Conservation (phyloP, 768 basidiomycete species). For the Tricholoma bakamatsutake region DNA sequence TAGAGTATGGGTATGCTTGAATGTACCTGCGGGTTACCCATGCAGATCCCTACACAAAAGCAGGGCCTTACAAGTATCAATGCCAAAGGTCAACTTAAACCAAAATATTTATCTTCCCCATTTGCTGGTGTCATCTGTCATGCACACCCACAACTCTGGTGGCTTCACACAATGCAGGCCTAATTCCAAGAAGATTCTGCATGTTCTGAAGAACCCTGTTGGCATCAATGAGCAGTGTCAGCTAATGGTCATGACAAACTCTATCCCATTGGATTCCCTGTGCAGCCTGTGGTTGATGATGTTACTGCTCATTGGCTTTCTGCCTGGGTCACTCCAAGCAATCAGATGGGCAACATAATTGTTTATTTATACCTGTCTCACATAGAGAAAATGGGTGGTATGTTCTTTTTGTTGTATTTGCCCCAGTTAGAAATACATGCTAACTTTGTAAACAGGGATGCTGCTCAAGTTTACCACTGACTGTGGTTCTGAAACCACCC, state of each 20-base stretch:
- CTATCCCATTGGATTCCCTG: conserved; percentile 23
- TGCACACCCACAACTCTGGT: conserved; percentile 4
- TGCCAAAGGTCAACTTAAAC: conserved; percentile 11
- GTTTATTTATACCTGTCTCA: conserved; percentile 20
- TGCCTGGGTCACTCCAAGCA: conserved; percentile 23
- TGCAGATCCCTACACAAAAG: too few species aligned
- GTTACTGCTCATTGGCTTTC: conserved; percentile 13
- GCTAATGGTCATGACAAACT: conserved; percentile 32
- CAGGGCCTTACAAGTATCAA: conserved; percentile 15
- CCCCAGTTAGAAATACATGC: neutral
- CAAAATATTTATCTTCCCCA: conserved; percentile 10
- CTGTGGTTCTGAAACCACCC: too few species aligned
- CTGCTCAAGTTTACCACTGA: conserved; percentile 14
- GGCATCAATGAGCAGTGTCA: conserved; percentile 24
- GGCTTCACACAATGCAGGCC: conserved; percentile 3
- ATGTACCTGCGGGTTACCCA: too few species aligned
- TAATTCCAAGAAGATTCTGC: neutral
- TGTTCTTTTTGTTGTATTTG: conserved; percentile 1
- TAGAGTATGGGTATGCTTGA: too few species aligned
- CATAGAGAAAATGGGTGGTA: conserved; percentile 16
- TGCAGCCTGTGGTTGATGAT: conserved; percentile 24
- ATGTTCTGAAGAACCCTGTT: conserved; percentile 12
- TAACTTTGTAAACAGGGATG: conserved; percentile 8
- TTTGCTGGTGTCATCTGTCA: conserved; percentile 4
- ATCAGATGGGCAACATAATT: conserved; percentile 13